These are phyloP conservation scores for Orbilia blumenaviensis DNA, from an alignment of 2,329 filamentous ascomycete genomes.

Conservation along the genomic window DNA sequence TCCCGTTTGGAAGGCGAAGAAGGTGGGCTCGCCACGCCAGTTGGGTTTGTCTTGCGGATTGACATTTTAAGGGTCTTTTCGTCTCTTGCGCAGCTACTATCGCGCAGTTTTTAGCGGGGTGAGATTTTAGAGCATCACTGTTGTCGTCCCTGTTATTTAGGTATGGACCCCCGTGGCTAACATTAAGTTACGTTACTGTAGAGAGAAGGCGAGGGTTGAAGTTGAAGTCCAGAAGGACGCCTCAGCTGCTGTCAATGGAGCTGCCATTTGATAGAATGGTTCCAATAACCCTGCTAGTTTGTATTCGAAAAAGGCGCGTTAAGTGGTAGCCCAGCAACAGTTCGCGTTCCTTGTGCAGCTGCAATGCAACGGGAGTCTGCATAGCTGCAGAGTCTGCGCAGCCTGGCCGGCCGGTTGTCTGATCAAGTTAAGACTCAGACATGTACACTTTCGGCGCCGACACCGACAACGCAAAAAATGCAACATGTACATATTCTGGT, in stretches of 20 bases:
- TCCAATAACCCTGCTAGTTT: neutral
- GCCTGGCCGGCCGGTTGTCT: no score
- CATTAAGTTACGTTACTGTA: no score
- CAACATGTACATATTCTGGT: neutral
- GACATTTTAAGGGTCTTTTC: no score
- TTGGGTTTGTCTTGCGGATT: conserved; percentile 43
- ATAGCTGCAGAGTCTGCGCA: no score
- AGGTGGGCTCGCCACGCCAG: conserved; percentile 34
- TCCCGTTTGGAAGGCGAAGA: conserved; percentile 44
- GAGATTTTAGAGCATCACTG: neutral
- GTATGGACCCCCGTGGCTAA: no score
- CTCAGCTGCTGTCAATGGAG: neutral
- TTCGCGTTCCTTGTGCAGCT: neutral
- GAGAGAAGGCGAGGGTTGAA: no score
- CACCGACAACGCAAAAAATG: conserved; percentile 17
- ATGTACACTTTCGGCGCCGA: neutral
- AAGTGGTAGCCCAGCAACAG: conserved; percentile 7
- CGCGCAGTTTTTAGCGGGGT: neutral
- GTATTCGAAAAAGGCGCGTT: neutral
- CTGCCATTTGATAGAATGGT: neutral
- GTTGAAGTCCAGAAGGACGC: neutral
- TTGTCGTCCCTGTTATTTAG: no score
- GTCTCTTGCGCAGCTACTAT: no score
- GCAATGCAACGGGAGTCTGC: no score
- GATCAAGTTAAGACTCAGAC: neutral